A percentile compares a stretch with the other conserved stretches of the same genome.
These are phyloP conservation scores for Eucalyptus tenuipes DNA, from an alignment of 345 rosid species.

Conservation along the genomic window DNA sequence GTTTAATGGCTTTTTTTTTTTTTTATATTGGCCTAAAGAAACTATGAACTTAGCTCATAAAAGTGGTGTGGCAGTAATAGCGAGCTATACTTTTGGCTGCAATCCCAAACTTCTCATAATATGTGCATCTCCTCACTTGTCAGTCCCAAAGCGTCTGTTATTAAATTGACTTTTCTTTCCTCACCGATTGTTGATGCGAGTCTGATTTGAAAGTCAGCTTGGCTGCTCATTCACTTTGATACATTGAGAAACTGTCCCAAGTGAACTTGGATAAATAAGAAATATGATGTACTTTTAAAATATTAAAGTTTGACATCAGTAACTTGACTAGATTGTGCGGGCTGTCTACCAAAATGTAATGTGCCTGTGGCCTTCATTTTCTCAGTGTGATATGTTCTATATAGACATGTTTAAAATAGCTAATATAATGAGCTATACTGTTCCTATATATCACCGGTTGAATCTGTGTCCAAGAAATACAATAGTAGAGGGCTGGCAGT, in stretches of 20 bases:
- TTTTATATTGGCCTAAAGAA: background rate
- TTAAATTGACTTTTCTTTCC: background rate
- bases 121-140: background rate
- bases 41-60: background rate
- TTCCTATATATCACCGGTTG: background rate
- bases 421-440: background rate
- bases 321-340: background rate
- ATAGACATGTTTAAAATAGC: background rate
- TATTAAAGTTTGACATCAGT: background rate
- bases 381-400: background rate
- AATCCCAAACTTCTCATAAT: background rate
- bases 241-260: background rate
- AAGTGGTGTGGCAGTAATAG: background rate
- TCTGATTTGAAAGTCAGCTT: background rate
- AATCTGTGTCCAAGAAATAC: background rate
- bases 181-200: background rate
- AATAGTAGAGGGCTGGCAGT: background rate
- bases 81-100: background rate
- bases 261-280: background rate
- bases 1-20: slow-evolving; percentile 7
- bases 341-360: background rate
- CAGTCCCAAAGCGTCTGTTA: background rate
- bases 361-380: background rate
- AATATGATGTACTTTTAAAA: background rate
- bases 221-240: background rate